Evolutionary conservation across 2,329 filamentous ascomycete species (phyloP), one percentile per base, ranked within the genome.

Genomic region (Fusarium solani-melongenae): DNA sequence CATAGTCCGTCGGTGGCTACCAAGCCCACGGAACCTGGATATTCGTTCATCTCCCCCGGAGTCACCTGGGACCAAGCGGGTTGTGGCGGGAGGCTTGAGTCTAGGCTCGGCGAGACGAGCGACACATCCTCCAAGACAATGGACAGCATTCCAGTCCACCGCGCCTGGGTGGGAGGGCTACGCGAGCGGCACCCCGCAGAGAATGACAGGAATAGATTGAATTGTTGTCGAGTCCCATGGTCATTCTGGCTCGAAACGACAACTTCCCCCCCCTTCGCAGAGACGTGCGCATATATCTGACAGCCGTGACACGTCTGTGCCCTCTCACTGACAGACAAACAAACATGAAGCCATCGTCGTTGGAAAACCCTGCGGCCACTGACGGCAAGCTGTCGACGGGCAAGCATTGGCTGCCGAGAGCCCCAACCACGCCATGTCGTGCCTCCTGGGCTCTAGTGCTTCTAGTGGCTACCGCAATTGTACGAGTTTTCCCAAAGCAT

Each of bases 61-160:
- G 72, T 69, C 67, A 76, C 64, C 62, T 72, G 67, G 62, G 33
- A 71, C 51, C 59, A 69, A 69, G 75, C 67, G 73, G 71, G 51
- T 38, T 65, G 76, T 78, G 76, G 76, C 76, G 75, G 73, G 66
- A 75, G 76, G 75, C 75, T 78, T 76, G 70, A 72, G 76, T 77
- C 76, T 76, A 72, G 76, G 73, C 76, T 76, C 65, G 49, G 56
- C 67, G 62, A 72, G 44, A 65, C 57, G 64, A 61, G 62, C 62
- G 66, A 72, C 62, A 64, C 64, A 57, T 64, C 67, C 62, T 53
- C 55, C 55, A 65, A 64, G 59, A 66, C 60, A 51, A 66, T 49
- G 62, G 53, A n/a, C 49, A 69, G 38, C 76, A 78, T 78, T 78
- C 76, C 75, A 78, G 76, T 73, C 62, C 34, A 55, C 17, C 51